These are phyloP conservation scores for Avena eriantha DNA, from an alignment of 176 grass and related monocot genomes.

Conservation along the genomic window DNA sequence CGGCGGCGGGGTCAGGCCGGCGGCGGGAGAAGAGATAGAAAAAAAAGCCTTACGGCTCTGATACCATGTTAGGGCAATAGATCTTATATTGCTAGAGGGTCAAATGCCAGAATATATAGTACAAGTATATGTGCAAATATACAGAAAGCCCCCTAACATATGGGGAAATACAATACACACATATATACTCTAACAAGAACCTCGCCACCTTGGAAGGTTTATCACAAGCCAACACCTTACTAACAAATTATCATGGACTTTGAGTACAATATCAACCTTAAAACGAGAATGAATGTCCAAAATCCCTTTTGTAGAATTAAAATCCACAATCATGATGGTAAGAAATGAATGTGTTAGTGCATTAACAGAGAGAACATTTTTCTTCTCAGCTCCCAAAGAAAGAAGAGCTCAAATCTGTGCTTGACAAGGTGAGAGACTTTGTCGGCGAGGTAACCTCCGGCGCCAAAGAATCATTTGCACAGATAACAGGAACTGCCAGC, in stretches of 20 bases:
- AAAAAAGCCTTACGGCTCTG: too few species aligned
- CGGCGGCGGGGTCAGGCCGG: too few species aligned
- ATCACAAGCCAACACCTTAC: background rate
- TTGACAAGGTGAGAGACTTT: slow-evolving; percentile 95
- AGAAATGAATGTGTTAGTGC: background rate
- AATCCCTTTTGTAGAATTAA: background rate
- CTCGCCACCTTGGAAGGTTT: background rate
- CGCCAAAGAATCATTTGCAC: slow-evolving; percentile 93
- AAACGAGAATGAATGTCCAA: background rate
- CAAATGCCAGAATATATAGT: too few species aligned
- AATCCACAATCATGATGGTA: background rate
- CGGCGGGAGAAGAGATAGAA: too few species aligned
- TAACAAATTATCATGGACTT: slow-evolving; percentile 7
- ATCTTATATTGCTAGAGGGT: too few species aligned
- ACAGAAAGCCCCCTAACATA: too few species aligned
- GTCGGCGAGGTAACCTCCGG: slow-evolving; percentile 69
- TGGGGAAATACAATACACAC: too few species aligned
- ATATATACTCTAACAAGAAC: too few species aligned
- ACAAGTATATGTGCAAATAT: too few species aligned
- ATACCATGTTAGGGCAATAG: too few species aligned
- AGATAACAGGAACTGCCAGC: slow-evolving; percentile 73
- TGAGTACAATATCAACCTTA: background rate
- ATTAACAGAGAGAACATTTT: slow-evolving; percentile 29
- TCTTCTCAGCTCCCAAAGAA: slow-evolving; percentile 79
- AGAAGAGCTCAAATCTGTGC: slow-evolving; percentile 89